Evolutionary conservation across 345 rosid species (phyloP).

Genomic region (Citrus trifoliata): DNA sequence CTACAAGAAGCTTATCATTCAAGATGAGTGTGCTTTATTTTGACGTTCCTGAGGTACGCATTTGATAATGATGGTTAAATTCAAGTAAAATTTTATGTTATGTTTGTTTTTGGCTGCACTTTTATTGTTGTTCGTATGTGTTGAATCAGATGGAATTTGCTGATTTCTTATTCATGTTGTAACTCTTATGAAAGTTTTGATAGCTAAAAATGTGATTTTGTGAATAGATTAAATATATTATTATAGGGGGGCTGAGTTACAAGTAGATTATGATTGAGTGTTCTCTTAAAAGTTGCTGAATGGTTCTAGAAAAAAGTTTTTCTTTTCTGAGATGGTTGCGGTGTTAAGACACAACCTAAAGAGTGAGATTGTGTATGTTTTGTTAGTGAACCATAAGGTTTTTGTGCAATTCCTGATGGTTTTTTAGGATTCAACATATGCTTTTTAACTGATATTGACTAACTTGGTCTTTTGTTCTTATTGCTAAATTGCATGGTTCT

Average conservation of each 20-base stretch:
- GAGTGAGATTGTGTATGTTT: background rate
- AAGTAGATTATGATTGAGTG: background rate
- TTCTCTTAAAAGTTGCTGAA: background rate
- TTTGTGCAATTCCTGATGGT: background rate
- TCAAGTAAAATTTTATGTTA: background rate
- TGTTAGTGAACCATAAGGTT: background rate
- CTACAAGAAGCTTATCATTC: slow-evolving; percentile 89
- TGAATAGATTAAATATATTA: background rate
- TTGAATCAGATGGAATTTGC: background rate
- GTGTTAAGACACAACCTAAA: background rate
- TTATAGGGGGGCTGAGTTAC: background rate
- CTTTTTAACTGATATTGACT: background rate
- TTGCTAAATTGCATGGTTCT: background rate
- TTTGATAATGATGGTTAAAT: slow-evolving; percentile 3
- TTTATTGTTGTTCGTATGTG: background rate
- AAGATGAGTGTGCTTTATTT: slow-evolving; percentile 95
- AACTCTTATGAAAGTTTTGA: background rate
- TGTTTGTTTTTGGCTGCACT: background rate
- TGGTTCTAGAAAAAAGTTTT: background rate
- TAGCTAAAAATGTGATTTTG: background rate
- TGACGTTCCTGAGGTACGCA: slow-evolving; percentile 71
- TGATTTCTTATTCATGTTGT: background rate
- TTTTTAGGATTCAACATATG: background rate
- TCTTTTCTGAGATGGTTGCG: background rate
- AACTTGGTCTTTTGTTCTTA: background rate